Evolutionary conservation across 192 early-diverging fungal species (phyloP).

Genomic region (Entomortierella beljakovae): DNA sequence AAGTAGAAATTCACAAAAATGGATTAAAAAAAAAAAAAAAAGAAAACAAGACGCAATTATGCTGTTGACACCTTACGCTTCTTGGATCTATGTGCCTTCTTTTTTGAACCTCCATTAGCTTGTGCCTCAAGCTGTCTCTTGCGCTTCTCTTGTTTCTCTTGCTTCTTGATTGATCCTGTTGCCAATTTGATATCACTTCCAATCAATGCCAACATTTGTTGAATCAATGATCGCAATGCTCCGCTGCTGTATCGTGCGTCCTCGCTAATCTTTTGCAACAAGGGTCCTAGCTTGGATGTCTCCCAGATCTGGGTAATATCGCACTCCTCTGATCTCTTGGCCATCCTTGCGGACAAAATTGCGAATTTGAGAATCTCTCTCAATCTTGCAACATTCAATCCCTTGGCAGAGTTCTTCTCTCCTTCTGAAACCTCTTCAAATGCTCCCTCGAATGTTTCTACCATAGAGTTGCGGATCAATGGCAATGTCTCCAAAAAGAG

Average conservation of each 20-base stretch:
- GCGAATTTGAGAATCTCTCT: slow-evolving; percentile 58
- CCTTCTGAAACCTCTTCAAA: slow-evolving; percentile 17
- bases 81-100: slow-evolving; percentile 50
- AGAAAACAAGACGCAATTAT: not conserved
- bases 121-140: slow-evolving; percentile 48
- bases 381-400: slow-evolving; percentile 50
- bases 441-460: slow-evolving; percentile 53
- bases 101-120: slow-evolving; percentile 44
- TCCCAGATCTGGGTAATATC: slow-evolving; percentile 48
- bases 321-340: slow-evolving; percentile 50
- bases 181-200: slow-evolving; percentile 53
- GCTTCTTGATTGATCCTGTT: slow-evolving; percentile 31
- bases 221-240: slow-evolving; percentile 50
- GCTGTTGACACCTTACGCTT: slow-evolving; percentile 34
- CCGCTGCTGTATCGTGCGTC: slow-evolving; percentile 48
- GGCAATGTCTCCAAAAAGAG: slow-evolving; percentile 50
- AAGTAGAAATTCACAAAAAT: not conserved
- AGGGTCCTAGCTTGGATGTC: slow-evolving; percentile 44
- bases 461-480: slow-evolving; percentile 50
- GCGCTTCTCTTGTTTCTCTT: slow-evolving; percentile 52
- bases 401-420: slow-evolving; percentile 32
- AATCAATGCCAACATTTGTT: slow-evolving; percentile 53
- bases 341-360: slow-evolving; percentile 46
- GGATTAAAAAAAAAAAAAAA: slow-evolving; percentile 7
- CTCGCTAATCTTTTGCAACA: slow-evolving; percentile 45